Evolutionary conservation across 2,329 filamentous ascomycete species (phyloP), one percentile per base, ranked within the genome.

Genomic region (Xylaria multiplex): DNA sequence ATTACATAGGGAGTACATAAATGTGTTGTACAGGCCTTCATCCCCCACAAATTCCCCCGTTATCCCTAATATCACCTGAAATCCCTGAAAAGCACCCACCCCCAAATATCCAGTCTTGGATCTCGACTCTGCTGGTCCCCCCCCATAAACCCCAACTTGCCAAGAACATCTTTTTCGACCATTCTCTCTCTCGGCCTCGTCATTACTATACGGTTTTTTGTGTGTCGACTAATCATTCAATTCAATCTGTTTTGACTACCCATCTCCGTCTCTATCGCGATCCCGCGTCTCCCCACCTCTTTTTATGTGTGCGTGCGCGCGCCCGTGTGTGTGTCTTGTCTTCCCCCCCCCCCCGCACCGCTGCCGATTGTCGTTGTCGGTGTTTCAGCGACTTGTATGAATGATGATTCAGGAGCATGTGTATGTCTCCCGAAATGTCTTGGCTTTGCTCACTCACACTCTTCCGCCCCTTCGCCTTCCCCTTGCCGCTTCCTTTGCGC

Each of bases 391-490:
- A 70, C 57, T 65, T 61, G 54, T 55, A 68, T 70, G 66, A 72
- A 73, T 71, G 69, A 75, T 75, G 73, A 74, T 71, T 73, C 67
- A 72, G 72, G 71, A 75, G 73, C 73, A 75, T 75, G 73, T 75
- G 73, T 75, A 75, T 73, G 74, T 74, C 65, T 69, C 70, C 68
- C 69, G 13, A 30, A 57, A 43, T 67, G 57, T 62, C 64, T 69
- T 67, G 62, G 59, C 60, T 58, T 43, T 60, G 58, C 50, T 40
- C 42, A 40, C 22, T 53, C 45, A n/a, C 58, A 35, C 32, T 35
- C 32, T 54, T 19, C 43, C 59, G 55, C 53, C 37, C 48, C 9
- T 45, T 45, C 32, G 4, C 37, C 35, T n/a, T 64, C 42, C 32
- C 55, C 59, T 57, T 48, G 49, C 49, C 19, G 16, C 19, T 40